Evolutionary conservation across 2,329 filamentous ascomycete genomes (phyloP).

Genomic region (Podosphaera xanthii): DNA sequence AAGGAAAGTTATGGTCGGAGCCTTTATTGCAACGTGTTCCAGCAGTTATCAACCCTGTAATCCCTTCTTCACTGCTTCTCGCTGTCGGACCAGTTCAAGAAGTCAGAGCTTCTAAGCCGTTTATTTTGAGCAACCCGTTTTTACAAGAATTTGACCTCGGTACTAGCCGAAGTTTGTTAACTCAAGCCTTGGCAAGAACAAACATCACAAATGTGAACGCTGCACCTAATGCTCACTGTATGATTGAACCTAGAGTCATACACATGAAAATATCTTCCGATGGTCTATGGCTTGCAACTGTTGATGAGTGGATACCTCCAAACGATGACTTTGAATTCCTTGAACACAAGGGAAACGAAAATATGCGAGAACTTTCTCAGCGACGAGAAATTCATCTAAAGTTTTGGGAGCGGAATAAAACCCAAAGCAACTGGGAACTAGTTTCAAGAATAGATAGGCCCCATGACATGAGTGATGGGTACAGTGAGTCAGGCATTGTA

Average conservation of each 20-base stretch:
- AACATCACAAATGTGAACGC: slow-evolving; percentile 65
- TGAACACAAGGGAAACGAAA: slow-evolving; percentile 21
- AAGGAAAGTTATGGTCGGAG: slow-evolving; percentile 11
- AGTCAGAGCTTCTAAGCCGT: slow-evolving; percentile 26
- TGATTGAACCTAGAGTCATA: slow-evolving; percentile 58
- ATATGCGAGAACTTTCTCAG: slow-evolving; percentile 22
- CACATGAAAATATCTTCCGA: slow-evolving; percentile 56
- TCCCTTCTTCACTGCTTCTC: slow-evolving; percentile 41
- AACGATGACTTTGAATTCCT: slow-evolving; percentile 40
- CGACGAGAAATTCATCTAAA: slow-evolving; percentile 62
- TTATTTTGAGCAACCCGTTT: slow-evolving; percentile 32
- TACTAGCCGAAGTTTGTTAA: slow-evolving; percentile 52
- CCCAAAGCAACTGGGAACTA: slow-evolving; percentile 42
- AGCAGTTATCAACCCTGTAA: slow-evolving; percentile 36
- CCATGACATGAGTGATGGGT: slow-evolving; percentile 35
- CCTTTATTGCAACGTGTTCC: slow-evolving; percentile 23
- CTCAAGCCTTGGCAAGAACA: slow-evolving; percentile 73
- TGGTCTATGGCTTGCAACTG: slow-evolving; percentile 72
- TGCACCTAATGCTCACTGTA: slow-evolving; percentile 43
- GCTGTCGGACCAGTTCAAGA: slow-evolving; percentile 41
- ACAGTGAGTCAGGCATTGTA: slow-evolving; percentile 30
- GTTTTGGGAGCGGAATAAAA: slow-evolving; percentile 55
- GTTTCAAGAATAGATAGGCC: slow-evolving; percentile 67
- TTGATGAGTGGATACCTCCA: slow-evolving; percentile 75
- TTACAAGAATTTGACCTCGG: slow-evolving; percentile 78